Evolutionary conservation across 192 early-diverging fungal genomes (phyloP), one percentile per base, ranked within the genome.

Genomic region (Entophlyctis helioformis): DNA sequence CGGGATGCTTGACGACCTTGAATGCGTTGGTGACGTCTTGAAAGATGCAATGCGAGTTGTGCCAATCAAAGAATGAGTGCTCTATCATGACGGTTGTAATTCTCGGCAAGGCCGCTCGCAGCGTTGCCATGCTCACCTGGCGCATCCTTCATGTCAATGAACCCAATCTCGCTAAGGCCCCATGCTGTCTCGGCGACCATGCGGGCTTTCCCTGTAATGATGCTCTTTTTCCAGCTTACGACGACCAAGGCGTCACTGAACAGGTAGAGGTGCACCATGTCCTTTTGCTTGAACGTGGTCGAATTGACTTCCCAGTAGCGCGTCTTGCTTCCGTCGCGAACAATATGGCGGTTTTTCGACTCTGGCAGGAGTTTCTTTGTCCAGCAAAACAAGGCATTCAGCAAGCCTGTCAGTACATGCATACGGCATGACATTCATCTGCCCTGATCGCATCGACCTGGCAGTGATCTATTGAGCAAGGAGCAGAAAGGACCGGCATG

Each of bases 121-220:
- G 4, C 29, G 29, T 29, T 25, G 5, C 8, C 18, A n/a, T 39
- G 27, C 39, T 50, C 62, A 83, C 79, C 80, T 36, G 63, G 28
- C 0, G 84, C 72, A 48, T 95, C 89, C 60, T 82, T 82, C 50
- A 91, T 69, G 40, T 98, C 94, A 18, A 85, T 75, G 2, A 94
- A 65, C 0, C 77, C 82, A 19, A 92, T 79, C 19, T 92, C 86
- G n/a, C 69, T 57, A 18, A 95, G 53, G 7, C 53, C 40, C 68
- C 81, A 91, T 36, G 83, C 85, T 41, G 81, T 73, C 48, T 94
- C 91, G 1, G 86, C 84, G 12, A 91, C 71, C 42, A 91, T 56
- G 41, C 82, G 68, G 20, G 66, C 64, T 46, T 82, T 83, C 26
- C 79, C 59, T 36, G 67, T 65, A 41, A 69, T 59, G 16, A 76